Evolutionary conservation across 2,329 filamentous ascomycete genomes (phyloP).

Genomic region (Colletotrichum acutatum): DNA sequence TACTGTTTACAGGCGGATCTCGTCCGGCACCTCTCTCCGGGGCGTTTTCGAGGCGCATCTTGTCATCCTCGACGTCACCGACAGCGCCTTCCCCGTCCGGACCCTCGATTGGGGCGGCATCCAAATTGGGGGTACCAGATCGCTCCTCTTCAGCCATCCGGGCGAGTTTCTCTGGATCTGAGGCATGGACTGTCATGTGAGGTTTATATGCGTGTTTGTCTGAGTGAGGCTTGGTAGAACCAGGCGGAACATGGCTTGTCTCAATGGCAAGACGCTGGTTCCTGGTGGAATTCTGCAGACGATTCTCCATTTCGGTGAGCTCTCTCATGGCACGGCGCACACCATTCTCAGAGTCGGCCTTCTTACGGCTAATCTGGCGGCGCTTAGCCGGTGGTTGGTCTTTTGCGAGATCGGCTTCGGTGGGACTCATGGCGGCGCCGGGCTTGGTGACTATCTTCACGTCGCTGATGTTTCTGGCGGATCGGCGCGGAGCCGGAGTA

Average conservation of each 20-base stretch:
- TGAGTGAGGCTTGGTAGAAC: not conserved
- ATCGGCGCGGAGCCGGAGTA: constrained; percentile 22
- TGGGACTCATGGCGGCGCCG: constrained; percentile 17
- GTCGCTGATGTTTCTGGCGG: constrained; percentile 26
- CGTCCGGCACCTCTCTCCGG: constrained; percentile 55
- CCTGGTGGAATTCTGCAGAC: constrained; percentile 55
- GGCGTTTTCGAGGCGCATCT: constrained; percentile 36
- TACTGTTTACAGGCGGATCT: constrained; percentile 83
- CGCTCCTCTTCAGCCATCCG: constrained; percentile 19
- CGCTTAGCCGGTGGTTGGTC: constrained; percentile 23
- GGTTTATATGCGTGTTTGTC: not conserved
- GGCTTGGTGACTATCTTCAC: constrained; percentile 23
- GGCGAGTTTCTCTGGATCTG: constrained; percentile 21
- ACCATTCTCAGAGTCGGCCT: constrained; percentile 37
- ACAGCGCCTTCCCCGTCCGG: constrained; percentile 39
- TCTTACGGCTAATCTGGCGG: constrained; percentile 13
- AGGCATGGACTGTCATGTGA: not conserved
- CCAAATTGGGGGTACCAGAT: constrained; percentile 27
- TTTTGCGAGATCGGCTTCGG: not conserved
- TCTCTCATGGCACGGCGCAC: constrained; percentile 55
- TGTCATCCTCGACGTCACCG: constrained; percentile 36
- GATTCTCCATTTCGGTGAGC: constrained; percentile 61
- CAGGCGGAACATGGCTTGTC: constrained; percentile 46
- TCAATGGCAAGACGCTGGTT: constrained; percentile 60
- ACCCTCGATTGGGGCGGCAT: constrained; percentile 38